These are phyloP conservation scores for Hemisphaericaspora nanyangensis DNA, from an alignment of 805 yeast species.

Conservation along the genomic window DNA sequence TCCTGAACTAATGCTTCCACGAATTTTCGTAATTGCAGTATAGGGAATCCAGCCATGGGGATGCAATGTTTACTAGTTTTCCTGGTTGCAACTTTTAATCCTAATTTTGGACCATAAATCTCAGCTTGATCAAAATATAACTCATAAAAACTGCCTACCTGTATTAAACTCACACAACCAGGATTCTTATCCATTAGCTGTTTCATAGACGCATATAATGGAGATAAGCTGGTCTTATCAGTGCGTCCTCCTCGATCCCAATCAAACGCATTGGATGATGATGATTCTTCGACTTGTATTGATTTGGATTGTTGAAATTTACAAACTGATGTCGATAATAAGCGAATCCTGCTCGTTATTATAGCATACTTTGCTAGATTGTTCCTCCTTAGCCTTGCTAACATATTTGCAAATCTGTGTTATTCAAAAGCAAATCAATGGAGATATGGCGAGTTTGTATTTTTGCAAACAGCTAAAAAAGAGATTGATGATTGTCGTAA, in stretches of 20 bases:
- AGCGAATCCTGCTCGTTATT: too few relatives aligned
- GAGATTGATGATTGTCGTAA: too few relatives aligned
- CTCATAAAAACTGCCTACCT: constrained; percentile 86
- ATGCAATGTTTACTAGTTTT: constrained; percentile 40
- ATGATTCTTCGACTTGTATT: too few relatives aligned
- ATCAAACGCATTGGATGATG: too few relatives aligned
- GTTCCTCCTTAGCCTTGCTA: too few relatives aligned
- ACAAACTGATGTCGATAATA: too few relatives aligned
- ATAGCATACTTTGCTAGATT: too few relatives aligned
- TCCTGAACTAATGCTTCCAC: constrained; percentile 71
- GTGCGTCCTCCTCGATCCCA: constrained; percentile 43
- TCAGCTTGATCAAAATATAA: constrained; percentile 87
- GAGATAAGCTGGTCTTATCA: constrained; percentile 26
- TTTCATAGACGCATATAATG: constrained; percentile 31
- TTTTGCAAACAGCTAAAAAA: too few relatives aligned
- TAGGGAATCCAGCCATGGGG: constrained; percentile 93
- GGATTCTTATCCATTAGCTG: constrained; percentile 30
- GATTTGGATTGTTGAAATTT: too few relatives aligned
- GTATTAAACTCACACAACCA: constrained; percentile 49
- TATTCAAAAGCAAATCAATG: too few relatives aligned
- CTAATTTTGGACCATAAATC: constrained; percentile 63
- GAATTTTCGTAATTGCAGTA: constrained; percentile 64
- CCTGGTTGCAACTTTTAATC: constrained; percentile 64
- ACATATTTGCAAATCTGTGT: too few relatives aligned
- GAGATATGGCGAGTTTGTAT: too few relatives aligned